Evolutionary conservation across 805 yeast species (phyloP).

Genomic region (Candida loeiensis): DNA sequence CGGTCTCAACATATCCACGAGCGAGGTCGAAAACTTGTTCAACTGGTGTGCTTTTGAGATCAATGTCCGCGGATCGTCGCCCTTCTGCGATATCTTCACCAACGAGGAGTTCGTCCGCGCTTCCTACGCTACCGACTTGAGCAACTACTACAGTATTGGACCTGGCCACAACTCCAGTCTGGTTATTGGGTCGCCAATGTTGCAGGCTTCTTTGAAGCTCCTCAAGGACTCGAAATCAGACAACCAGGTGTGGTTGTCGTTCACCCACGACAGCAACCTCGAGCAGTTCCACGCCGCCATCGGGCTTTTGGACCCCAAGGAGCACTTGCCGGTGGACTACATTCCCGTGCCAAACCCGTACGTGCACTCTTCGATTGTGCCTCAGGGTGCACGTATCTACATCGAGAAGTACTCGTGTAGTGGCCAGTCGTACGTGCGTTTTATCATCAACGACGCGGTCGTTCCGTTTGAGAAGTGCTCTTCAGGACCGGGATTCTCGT

Average conservation of each 20-base stretch:
- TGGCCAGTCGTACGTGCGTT: slow-evolving; percentile 33
- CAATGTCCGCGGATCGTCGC: slow-evolving; percentile 64
- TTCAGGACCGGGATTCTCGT: slow-evolving; percentile 42
- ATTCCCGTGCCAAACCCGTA: slow-evolving; percentile 50
- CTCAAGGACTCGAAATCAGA: slow-evolving; percentile 39
- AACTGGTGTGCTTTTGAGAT: slow-evolving; percentile 72
- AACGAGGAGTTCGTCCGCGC: slow-evolving; percentile 61
- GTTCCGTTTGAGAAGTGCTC: slow-evolving; percentile 33
- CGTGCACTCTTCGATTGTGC: slow-evolving; percentile 37
- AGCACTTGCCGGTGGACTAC: slow-evolving; percentile 42
- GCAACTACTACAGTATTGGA: slow-evolving; percentile 59
- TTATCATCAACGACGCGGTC: slow-evolving; percentile 40
- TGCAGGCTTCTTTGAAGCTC: slow-evolving; percentile 48
- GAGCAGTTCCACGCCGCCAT: slow-evolving; percentile 60
- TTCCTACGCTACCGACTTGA: slow-evolving; percentile 59
- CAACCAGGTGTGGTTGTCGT: slow-evolving; percentile 60
- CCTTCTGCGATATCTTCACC: slow-evolving; percentile 66
- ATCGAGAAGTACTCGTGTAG: slow-evolving; percentile 36
- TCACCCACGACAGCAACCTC: slow-evolving; percentile 73
- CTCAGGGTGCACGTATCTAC: slow-evolving; percentile 41
- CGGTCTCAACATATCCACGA: slow-evolving; percentile 47
- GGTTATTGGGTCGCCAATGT: slow-evolving; percentile 56
- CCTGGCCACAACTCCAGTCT: slow-evolving; percentile 58
- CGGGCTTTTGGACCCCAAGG: slow-evolving; percentile 48
- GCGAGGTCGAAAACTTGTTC: slow-evolving; percentile 53